These are phyloP conservation scores for Hygrocybe coccinea DNA, from an alignment of 768 basidiomycete species.

Conservation along the genomic window DNA sequence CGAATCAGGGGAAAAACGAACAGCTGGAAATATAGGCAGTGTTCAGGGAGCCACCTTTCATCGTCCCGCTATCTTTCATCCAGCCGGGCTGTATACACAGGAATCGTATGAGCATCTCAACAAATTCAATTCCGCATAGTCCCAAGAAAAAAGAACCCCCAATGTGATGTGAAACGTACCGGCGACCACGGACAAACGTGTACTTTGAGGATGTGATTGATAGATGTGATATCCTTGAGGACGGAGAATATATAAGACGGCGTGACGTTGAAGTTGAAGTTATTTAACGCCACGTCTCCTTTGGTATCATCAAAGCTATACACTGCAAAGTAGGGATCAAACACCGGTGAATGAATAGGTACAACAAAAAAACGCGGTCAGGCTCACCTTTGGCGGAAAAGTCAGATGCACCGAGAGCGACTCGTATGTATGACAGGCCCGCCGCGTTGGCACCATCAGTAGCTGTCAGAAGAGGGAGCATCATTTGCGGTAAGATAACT, in stretches of 20 bases:
- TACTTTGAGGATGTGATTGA: conserved; percentile 49
- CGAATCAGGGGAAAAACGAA: conserved; percentile 25
- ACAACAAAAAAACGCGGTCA: conserved; percentile 2
- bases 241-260: conserved; percentile 63
- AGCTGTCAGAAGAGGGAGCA: conserved; percentile 30
- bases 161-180: conserved; percentile 38
- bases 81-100: conserved; percentile 55
- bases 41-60: conserved; percentile 59
- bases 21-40: conserved; percentile 40
- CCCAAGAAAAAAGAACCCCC: no score
- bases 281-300: conserved; percentile 53
- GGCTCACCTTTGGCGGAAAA: conserved; percentile 54
- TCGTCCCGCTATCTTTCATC: conserved; percentile 68
- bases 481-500: no score
- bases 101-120: not conserved
- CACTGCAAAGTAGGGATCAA: no score
- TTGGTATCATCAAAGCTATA: conserved; percentile 64
- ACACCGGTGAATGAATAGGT: not conserved
- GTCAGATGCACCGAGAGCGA: conserved; percentile 70
- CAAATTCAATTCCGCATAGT: no score
- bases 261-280: conserved; percentile 53
- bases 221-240: conserved; percentile 55
- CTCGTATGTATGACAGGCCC: conserved; percentile 63
- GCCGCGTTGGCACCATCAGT: conserved; percentile 58
- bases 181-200: conserved; percentile 73